These are phyloP conservation scores for Epichloe baconii DNA, from an alignment of 2,329 filamentous ascomycete species.

Conservation along the genomic window DNA sequence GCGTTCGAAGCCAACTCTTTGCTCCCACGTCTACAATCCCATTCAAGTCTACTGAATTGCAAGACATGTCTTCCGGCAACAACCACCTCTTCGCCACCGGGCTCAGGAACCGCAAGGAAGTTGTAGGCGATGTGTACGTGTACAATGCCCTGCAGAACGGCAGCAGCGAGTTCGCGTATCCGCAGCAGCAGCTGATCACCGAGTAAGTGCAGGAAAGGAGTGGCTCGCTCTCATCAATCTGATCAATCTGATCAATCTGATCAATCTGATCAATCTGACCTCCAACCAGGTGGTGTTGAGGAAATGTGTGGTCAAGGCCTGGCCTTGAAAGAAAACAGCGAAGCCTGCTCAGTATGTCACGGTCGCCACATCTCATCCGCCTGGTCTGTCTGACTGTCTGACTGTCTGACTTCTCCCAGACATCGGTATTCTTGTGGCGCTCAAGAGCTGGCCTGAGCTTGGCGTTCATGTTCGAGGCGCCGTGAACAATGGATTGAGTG, in stretches of 20 bases:
- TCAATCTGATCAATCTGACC: too few species aligned
- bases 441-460: slow-evolving; percentile 45
- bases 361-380: neutral
- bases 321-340: slow-evolving; percentile 47
- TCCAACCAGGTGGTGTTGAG: slow-evolving; percentile 33
- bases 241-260: too few species aligned
- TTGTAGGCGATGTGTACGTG: slow-evolving; percentile 46
- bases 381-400: too few species aligned
- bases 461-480: slow-evolving; percentile 48
- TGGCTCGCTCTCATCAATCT: too few species aligned
- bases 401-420: neutral
- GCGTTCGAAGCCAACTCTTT: too few species aligned
- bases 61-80: neutral
- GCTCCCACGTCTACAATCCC: too few species aligned
- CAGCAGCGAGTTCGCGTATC: slow-evolving; percentile 2
- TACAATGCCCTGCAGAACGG: slow-evolving; percentile 38
- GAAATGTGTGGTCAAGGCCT: slow-evolving; percentile 46
- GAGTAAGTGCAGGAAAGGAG: slow-evolving; percentile 19
- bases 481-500: slow-evolving; percentile 45
- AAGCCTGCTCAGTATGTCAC: slow-evolving; percentile 24
- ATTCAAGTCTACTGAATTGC: too few species aligned
- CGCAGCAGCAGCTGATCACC: slow-evolving; percentile 42
- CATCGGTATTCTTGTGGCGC: slow-evolving; percentile 47
- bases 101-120: slow-evolving; percentile 41
- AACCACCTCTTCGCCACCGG: slow-evolving; percentile 40